A percentile compares a stretch with the other conserved stretches of the same genome.
Conservation (phyloP, 2,329 filamentous ascomycete species). For the Aspergillus sp. region DNA sequence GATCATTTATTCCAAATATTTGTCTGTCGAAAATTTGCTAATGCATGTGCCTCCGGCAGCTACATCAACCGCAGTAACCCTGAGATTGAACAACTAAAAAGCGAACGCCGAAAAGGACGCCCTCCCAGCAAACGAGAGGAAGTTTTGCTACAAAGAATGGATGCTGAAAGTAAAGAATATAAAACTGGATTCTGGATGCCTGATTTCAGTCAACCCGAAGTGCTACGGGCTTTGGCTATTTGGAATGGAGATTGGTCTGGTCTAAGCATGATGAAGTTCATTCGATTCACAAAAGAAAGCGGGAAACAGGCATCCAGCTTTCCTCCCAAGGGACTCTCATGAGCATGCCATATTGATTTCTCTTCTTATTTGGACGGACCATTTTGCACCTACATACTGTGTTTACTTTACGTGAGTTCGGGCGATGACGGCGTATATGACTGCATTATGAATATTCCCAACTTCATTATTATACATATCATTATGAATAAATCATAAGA, state of each 20-base stretch:
- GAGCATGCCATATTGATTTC: constrained; percentile 14
- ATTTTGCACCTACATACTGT: constrained; percentile 8
- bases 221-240: constrained; percentile 58
- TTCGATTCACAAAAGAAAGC: constrained; percentile 65
- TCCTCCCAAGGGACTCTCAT: constrained; percentile 61
- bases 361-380: constrained; percentile 10
- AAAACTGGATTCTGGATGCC: constrained; percentile 76
- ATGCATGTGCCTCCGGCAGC: constrained; percentile 12
- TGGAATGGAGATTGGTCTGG: constrained; percentile 86
- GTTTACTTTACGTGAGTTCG: neutral
- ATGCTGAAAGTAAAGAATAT: constrained; percentile 71
- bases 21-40: too few relatives aligned
- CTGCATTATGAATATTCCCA: neutral
- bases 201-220: constrained; percentile 65
- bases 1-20: neutral
- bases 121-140: constrained; percentile 75
- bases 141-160: constrained; percentile 66
- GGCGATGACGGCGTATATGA: neutral
- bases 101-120: constrained; percentile 70
- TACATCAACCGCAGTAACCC: constrained; percentile 32
- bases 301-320: constrained; percentile 66
- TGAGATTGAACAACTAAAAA: constrained; percentile 42
- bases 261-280: constrained; percentile 70
- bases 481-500: neutral
- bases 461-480: neutral